Evolutionary conservation across 2,329 filamentous ascomycete species (phyloP), one percentile per base, ranked within the genome.

Genomic region (Chrysoporthe austroafricana): DNA sequence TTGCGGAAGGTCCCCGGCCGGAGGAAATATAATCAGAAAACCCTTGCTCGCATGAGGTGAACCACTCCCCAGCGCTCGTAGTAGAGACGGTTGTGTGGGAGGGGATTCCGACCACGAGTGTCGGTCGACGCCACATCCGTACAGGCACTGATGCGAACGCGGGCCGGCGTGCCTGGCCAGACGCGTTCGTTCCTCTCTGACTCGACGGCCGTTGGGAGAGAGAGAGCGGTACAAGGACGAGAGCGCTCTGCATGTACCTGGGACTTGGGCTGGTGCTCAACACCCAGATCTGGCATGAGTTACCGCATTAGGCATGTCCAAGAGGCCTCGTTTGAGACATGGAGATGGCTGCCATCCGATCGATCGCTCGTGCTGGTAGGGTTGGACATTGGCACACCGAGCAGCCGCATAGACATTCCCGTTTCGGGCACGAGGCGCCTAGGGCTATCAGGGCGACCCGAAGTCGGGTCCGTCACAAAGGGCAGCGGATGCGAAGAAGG

Each of bases 341-440:
- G 8, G 16, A 18, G 14, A 58, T 18, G 57, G 14, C 26, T 39
- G 42, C 26, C 54, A 21, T 11, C 18, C 54, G 39, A 13, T 60
- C 44, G 39, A 26, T 26, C 26, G 26, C 2, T 26, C 2, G 2
- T 26, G 26, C 26, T 2, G 26, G 26, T 26, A 26, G 26, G 2
- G 26, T 26, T 32, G 54, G 54, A 32, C 9, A 32, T 39, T 8
- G 32, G 36, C 9, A 39, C 18, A 57, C 14, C 8, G 7, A 34
- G 46, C n/a, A 63, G 26, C n/a, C 66, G 68, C 68, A 60, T 69
- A 62, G 65, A 69, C 68, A 67, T 69, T 62, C 68, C 68, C 18
- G 39, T 67, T 69, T 68, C 9, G 64, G 68, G 42, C 44, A 63
- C 42, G 36, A 26, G 21, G 16, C 50, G 16, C 48, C 58, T n/a